These are phyloP conservation scores for Phytopythium ostracodes DNA, from an alignment of 352 stramenopile genomes.

Conservation along the genomic window DNA sequence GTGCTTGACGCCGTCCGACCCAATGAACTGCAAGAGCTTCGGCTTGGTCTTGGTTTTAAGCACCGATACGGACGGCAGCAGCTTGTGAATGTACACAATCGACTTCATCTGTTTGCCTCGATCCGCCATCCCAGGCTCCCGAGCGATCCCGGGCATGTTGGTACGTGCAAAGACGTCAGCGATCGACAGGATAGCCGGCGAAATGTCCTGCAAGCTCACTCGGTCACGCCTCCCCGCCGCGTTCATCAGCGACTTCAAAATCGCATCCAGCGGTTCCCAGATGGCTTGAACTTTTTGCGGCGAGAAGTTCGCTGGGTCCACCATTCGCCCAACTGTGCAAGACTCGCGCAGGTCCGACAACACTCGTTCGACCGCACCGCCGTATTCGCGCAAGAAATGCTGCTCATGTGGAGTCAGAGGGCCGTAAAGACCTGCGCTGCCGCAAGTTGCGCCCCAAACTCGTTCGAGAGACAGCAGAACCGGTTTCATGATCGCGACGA, in stretches of 20 bases:
- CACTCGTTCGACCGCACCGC: conserved; percentile 38
- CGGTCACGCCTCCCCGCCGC: conserved; percentile 39
- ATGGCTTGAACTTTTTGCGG: conserved; percentile 18
- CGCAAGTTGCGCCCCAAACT: conserved; percentile 64
- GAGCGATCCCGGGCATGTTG: conserved; percentile 51
- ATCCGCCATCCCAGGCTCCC: conserved; percentile 1
- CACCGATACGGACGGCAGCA: conserved; percentile 33
- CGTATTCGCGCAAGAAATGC: conserved; percentile 66
- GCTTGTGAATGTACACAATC: conserved; percentile 17
- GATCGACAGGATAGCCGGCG: conserved; percentile 47
- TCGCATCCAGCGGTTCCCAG: conserved; percentile 74
- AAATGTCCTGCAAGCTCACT: conserved; percentile 68
- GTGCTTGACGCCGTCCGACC: conserved; percentile 65
- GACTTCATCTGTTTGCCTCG: neutral
- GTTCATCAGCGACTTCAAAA: conserved; percentile 57
- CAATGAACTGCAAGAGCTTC: conserved; percentile 78
- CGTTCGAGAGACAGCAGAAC: conserved; percentile 63
- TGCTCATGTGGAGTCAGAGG: conserved; percentile 66
- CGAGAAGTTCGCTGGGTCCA: neutral
- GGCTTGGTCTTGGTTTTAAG: conserved; percentile 84
- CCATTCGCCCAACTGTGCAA: neutral
- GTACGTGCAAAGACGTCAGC: conserved; percentile 30
- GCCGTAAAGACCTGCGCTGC: conserved; percentile 16
- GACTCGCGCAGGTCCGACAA: conserved; percentile 13
- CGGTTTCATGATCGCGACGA: conserved; percentile 82